Conservation (phyloP, 192 early-diverging fungal genomes). For the Phlyctochytrium bullatum region DNA sequence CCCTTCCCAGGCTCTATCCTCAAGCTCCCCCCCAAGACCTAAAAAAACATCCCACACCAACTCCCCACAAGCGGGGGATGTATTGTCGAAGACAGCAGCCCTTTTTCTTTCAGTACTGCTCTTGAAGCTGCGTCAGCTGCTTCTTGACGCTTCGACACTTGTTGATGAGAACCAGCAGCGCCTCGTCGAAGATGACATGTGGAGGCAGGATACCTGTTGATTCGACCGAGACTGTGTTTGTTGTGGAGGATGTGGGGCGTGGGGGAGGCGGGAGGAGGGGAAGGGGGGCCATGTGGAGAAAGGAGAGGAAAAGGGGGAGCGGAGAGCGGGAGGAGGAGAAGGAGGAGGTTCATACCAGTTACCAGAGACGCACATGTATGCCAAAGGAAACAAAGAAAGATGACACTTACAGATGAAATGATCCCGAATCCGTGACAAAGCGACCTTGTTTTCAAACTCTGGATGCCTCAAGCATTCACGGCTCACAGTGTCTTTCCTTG, state of each 20-base stretch:
- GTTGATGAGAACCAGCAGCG: conserved; percentile 74
- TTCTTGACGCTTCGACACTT: conserved; percentile 72
- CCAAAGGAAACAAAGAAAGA: conserved; percentile 4
- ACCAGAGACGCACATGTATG: neutral
- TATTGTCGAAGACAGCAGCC: too few relatives aligned
- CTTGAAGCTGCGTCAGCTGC: too few relatives aligned
- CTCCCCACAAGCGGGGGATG: conserved; percentile 68
- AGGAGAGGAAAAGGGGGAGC: neutral
- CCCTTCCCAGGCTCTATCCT: conserved; percentile 29
- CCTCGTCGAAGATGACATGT: conserved; percentile 71
- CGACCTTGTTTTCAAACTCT: conserved; percentile 89
- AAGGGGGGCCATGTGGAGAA: too few relatives aligned
- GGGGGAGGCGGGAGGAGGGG: too few relatives aligned
- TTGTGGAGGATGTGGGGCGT: neutral
- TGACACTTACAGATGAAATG: conserved; percentile 90
- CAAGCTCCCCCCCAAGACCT: conserved; percentile 65
- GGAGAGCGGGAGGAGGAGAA: neutral
- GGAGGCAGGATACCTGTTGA: conserved; percentile 79
- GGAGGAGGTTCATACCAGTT: neutral
- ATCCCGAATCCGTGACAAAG: conserved; percentile 85
- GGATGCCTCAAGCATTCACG: conserved; percentile 89
- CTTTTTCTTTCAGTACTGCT: too few relatives aligned
- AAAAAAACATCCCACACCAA: conserved; percentile 37
- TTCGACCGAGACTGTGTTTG: conserved; percentile 73
- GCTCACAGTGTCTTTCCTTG: conserved; percentile 93